Evolutionary conservation across 495 filamentous ascomycete genomes (phyloP), one percentile per base, ranked within the genome.

Genomic region (Talaromyces proteolyticus): DNA sequence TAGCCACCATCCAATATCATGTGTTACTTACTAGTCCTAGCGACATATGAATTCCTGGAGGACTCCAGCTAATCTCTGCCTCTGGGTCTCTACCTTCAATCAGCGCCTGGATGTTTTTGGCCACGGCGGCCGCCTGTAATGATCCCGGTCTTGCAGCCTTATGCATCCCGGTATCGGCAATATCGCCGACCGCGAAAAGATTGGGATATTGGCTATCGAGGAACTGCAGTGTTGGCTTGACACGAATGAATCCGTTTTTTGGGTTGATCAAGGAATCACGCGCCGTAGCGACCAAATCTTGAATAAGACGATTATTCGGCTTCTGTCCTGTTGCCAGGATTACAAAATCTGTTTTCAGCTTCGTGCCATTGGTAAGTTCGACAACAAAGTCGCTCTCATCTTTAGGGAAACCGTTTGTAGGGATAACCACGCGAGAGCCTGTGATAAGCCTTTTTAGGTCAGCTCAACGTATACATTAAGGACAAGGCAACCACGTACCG

Each of bases 121-220:
- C 68, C 1, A 76, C 78, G 4, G 79, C 60, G 3, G 59, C 66
- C 4, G 78, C 75, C 57, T 86, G 82, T 11, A 66, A 64, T 5
- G 66, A 55, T 1, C 71, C 73, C 0, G 79, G 77, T 12, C 80
- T 64, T 12, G 76, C 77, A 44, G 78, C 81, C 42, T 77, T 80
- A 34, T 74, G 73, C 1, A 74, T 73, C 14, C 74, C 72, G 1
- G 79, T 79, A 40, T 79, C 75, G 5, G 80, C 80, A 19, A 86
- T 81, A 53, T 86, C 82, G 1, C 82, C 82, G 10, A 81, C 68
- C 0, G 73, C 77, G 50, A 79, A 86, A 2, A 86, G 55, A 42
- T 80, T 68, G 0, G 70, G 60, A 34, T 74, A 65, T n/a, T 66
- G 49, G 4, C 61, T 57, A 55, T 78, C 73, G 1, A 59, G 47